These are phyloP conservation scores for Beauveria asiatica DNA, from an alignment of 2,329 filamentous ascomycete species.

Conservation along the genomic window DNA sequence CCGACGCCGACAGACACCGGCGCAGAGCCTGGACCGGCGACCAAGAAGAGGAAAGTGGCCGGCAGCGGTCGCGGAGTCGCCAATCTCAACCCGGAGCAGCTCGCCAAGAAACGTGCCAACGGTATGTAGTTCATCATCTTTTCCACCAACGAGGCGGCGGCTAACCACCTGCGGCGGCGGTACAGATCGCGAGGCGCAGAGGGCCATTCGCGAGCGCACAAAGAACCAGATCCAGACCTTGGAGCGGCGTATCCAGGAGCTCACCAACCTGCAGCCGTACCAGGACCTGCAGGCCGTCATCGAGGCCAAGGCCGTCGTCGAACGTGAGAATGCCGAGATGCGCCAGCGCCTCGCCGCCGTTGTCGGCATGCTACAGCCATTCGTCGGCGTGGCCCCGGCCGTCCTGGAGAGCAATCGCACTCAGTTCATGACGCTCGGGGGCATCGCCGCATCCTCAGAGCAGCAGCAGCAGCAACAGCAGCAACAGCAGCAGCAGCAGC, in stretches of 20 bases:
- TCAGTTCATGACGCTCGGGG: neutral
- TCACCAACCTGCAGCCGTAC: constrained; percentile 73
- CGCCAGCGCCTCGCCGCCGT: constrained; percentile 58
- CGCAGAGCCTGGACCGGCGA: neutral
- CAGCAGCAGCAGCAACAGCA: neutral
- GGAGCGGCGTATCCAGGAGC: constrained; percentile 63
- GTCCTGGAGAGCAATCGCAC: too few relatives aligned
- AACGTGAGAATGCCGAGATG: constrained; percentile 74
- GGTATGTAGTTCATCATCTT: constrained; percentile 28
- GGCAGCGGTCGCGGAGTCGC: constrained; percentile 43
- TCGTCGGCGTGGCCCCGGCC: constrained; percentile 29
- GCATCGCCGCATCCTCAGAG: neutral
- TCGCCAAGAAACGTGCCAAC: constrained; percentile 57
- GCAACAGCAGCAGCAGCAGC: neutral
- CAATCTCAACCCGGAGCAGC: constrained; percentile 64
- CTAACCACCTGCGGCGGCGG: too few relatives aligned
- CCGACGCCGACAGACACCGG: neutral
- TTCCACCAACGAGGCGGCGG: too few relatives aligned
- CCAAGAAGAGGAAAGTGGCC: constrained; percentile 39
- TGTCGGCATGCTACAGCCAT: constrained; percentile 54
- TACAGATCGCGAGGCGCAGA: constrained; percentile 71
- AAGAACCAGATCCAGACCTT: constrained; percentile 70
- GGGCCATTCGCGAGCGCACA: constrained; percentile 75
- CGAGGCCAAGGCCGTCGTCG: constrained; percentile 65
- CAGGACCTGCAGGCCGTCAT: constrained; percentile 72